These are phyloP conservation scores for Pelargonium fulgidum DNA, from an alignment of 441 rosid species.

Conservation along the genomic window DNA sequence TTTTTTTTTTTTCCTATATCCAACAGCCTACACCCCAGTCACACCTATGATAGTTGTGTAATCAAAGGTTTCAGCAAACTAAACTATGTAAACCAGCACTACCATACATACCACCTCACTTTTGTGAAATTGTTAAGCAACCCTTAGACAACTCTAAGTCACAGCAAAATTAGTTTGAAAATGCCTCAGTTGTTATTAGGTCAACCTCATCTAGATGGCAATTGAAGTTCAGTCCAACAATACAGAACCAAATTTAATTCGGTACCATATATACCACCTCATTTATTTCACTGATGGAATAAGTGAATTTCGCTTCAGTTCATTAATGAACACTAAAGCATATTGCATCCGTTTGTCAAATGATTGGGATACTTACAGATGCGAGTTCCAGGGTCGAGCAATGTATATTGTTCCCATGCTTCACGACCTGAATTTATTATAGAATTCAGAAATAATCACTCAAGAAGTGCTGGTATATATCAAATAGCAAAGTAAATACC, in stretches of 20 bases:
- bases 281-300: background rate
- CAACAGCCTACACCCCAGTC: background rate
- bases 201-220: conserved; percentile 9
- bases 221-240: conserved; percentile 12
- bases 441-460: conserved; percentile 23
- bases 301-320: conserved; percentile 9
- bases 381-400: conserved; percentile 93
- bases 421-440: conserved; percentile 53
- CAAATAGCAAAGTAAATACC: conserved; percentile 17
- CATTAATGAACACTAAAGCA: conserved; percentile 10
- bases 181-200: background rate
- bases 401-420: conserved; percentile 88
- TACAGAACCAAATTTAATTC: background rate
- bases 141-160: background rate
- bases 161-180: background rate
- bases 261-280: background rate
- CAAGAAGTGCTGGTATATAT: conserved; percentile 15
- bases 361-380: conserved; percentile 58
- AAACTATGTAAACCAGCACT: background rate
- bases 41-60: background rate
- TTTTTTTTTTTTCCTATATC: background rate
- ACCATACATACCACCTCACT: background rate
- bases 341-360: conserved; percentile 8
- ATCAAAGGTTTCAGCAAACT: conserved; percentile 7
- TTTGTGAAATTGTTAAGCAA: background rate